These are phyloP conservation scores for Erythrophleum fordii DNA, from an alignment of 306 rosid species.

Conservation along the genomic window DNA sequence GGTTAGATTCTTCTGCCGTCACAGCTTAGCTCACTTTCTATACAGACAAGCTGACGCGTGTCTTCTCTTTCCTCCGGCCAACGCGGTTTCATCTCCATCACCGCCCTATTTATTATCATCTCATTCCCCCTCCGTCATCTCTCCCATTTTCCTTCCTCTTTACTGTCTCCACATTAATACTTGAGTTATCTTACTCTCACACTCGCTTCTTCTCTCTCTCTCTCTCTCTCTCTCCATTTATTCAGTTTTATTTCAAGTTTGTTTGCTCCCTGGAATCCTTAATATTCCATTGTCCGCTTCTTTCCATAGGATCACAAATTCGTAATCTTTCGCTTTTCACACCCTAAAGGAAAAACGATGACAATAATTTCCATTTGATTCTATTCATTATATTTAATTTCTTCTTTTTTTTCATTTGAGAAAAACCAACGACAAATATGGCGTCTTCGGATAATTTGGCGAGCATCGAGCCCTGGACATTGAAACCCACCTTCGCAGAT, in stretches of 20 bases:
- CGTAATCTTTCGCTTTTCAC: too few species aligned
- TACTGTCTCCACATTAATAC: slow-evolving; percentile 27
- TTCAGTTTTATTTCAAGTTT: too few species aligned
- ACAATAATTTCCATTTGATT: not conserved
- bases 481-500: slow-evolving; percentile 49
- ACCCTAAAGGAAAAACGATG: not conserved
- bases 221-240: too few species aligned
- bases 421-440: slow-evolving; percentile 33
- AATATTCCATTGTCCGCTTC: not conserved
- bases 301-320: not conserved
- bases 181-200: too few species aligned
- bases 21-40: slow-evolving; percentile 25
- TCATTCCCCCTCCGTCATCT: not conserved
- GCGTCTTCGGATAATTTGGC: slow-evolving; percentile 63
- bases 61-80: slow-evolving; percentile 40
- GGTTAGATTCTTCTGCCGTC: not conserved
- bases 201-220: not conserved
- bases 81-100: slow-evolving; percentile 75
- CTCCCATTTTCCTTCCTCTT: slow-evolving; percentile 43
- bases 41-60: slow-evolving; percentile 77
- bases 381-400: not conserved
- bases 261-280: too few species aligned
- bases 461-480: slow-evolving; percentile 55
- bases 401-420: too few species aligned
- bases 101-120: slow-evolving; percentile 11